phyloP scores from a whole-genome alignment of 176 grass and related monocot species.

The Bolboschoenus planiculmis region DNA sequence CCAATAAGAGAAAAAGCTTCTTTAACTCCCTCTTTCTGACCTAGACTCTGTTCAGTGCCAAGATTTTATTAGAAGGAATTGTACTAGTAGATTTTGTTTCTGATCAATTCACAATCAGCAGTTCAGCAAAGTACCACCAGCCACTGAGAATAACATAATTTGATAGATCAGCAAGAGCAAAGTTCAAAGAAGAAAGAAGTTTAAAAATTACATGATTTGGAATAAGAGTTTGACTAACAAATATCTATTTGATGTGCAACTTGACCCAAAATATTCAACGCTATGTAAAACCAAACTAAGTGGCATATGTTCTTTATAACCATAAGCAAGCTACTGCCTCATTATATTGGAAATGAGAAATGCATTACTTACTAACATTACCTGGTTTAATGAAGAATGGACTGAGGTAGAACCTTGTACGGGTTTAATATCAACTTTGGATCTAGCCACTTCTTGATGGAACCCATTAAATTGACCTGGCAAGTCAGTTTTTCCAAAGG shows the following conservation, averaged over 20 bases:
- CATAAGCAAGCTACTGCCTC: neutral
- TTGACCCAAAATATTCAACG: neutral
- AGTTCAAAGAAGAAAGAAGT: neutral
- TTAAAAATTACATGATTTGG: neutral
- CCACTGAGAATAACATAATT: neutral
- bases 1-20: neutral
- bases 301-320: neutral
- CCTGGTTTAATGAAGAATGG: conserved; percentile 38
- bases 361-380: conserved; percentile 12
- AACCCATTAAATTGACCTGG: conserved; percentile 80
- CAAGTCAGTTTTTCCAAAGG: neutral
- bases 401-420: conserved; percentile 87
- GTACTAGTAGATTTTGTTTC: neutral
- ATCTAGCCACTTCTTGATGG: conserved; percentile 81
- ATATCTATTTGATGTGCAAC: neutral
- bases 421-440: conserved; percentile 85
- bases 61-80: neutral
- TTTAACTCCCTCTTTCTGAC: neutral
- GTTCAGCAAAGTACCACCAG: neutral
- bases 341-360: neutral
- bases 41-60: neutral
- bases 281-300: neutral
- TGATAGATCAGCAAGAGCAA: neutral
- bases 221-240: neutral
- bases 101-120: neutral